Evolutionary conservation across 352 stramenopile genomes (phyloP).

Genomic region (Phytopythium cucurbitacearum): DNA sequence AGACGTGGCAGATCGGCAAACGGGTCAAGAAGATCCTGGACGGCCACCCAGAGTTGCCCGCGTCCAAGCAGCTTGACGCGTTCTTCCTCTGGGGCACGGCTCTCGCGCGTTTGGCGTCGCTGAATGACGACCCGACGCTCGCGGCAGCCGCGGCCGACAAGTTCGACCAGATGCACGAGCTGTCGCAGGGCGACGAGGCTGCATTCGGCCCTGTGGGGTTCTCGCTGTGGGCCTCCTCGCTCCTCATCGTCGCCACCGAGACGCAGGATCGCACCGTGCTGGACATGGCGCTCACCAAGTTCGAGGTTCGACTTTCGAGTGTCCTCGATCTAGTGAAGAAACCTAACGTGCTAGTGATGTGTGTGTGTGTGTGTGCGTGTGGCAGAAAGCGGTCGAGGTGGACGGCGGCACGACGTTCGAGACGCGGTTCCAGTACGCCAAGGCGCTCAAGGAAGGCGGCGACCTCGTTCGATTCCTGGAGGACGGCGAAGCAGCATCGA

Average conservation of each 20-base stretch:
- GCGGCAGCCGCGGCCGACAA: slow-evolving; percentile 74
- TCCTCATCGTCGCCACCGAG: slow-evolving; percentile 76
- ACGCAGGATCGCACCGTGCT: slow-evolving; percentile 50
- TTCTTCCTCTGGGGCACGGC: slow-evolving; percentile 82
- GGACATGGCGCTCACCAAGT: slow-evolving; percentile 56
- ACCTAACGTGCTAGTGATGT: not conserved
- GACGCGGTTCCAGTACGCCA: slow-evolving; percentile 74
- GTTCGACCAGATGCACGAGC: slow-evolving; percentile 69
- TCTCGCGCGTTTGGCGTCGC: slow-evolving; percentile 58
- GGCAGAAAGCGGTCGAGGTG: slow-evolving; percentile 63
- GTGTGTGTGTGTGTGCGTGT: not conserved
- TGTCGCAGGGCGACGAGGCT: slow-evolving; percentile 42
- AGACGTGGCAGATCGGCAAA: slow-evolving; percentile 86
- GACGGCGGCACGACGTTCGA: slow-evolving; percentile 81
- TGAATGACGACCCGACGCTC: slow-evolving; percentile 75
- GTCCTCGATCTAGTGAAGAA: not conserved
- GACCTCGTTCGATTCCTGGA: slow-evolving; percentile 61
- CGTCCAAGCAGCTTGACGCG: slow-evolving; percentile 58
- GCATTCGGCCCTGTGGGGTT: slow-evolving; percentile 74
- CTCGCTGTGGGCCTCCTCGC: slow-evolving; percentile 71
- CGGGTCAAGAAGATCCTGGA: slow-evolving; percentile 79
- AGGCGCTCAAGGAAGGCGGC: slow-evolving; percentile 69
- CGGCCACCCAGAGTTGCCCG: slow-evolving; percentile 37
- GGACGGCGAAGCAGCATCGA: slow-evolving; percentile 7
- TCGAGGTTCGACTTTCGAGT: slow-evolving; percentile 22